Evolutionary conservation across 345 rosid species (phyloP).

Genomic region (Bretschneidera sinensis): DNA sequence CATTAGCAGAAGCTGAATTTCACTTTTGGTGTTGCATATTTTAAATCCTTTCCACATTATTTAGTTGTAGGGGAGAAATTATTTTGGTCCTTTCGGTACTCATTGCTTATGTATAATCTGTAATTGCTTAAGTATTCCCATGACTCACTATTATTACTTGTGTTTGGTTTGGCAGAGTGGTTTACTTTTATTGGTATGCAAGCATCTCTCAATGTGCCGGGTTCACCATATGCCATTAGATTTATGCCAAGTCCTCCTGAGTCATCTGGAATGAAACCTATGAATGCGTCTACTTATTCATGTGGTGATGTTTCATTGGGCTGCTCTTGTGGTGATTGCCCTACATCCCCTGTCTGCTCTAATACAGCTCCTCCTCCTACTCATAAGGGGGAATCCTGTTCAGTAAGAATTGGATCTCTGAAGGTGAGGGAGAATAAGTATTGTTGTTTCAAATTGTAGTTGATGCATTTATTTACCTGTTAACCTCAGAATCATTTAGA

Average conservation of each 20-base stretch:
- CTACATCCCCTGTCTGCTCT: slow-evolving; percentile 69
- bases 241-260: slow-evolving; percentile 52
- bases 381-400: slow-evolving; percentile 48
- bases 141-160: slow-evolving; percentile 14
- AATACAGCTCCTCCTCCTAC: slow-evolving; percentile 45
- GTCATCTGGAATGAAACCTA: slow-evolving; percentile 78
- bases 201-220: slow-evolving; percentile 54
- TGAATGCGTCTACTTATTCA: slow-evolving; percentile 84
- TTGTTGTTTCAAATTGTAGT: background rate
- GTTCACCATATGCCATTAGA: slow-evolving; percentile 82
- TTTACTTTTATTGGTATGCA: slow-evolving; percentile 78
- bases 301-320: slow-evolving; percentile 80
- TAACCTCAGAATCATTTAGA: background rate
- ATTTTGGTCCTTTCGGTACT: background rate
- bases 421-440: slow-evolving; percentile 39
- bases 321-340: slow-evolving; percentile 98
- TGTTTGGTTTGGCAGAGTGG: slow-evolving; percentile 68
- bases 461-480: background rate
- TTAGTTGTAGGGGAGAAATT: background rate
- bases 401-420: slow-evolving; percentile 68
- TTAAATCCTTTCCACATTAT: no score
- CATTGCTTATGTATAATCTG: background rate
- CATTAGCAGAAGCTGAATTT: background rate
- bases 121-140: background rate
- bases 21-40: background rate